Evolutionary conservation across 176 grass and related monocot species (phyloP).

Genomic region (Triticum monococcum): DNA sequence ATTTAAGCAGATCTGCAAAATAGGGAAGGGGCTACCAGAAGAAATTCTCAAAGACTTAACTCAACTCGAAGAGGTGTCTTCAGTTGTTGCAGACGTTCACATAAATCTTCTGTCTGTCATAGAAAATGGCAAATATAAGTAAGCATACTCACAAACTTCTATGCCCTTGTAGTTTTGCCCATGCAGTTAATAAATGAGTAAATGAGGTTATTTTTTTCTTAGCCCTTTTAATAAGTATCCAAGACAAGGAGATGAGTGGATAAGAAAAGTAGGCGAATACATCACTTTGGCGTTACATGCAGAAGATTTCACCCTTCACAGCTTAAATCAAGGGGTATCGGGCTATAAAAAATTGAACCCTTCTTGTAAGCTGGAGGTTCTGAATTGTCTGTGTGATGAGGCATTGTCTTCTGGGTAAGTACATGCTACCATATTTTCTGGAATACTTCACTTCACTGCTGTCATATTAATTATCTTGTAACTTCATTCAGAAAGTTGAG

Average conservation of each 20-base stretch:
- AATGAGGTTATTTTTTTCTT: slow-evolving; percentile 13
- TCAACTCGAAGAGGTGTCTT: slow-evolving; percentile 38
- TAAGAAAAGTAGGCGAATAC: slow-evolving; percentile 41
- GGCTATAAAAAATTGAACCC: slow-evolving; percentile 63
- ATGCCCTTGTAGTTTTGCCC: slow-evolving; percentile 5
- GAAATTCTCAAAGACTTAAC: slow-evolving; percentile 64
- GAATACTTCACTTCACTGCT: neutral
- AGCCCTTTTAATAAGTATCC: slow-evolving; percentile 44
- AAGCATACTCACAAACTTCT: slow-evolving; percentile 20
- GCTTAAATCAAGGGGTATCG: slow-evolving; percentile 27
- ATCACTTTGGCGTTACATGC: slow-evolving; percentile 29
- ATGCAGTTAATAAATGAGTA: slow-evolving; percentile 9
- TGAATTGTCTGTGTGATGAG: slow-evolving; percentile 83
- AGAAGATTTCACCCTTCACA: slow-evolving; percentile 39
- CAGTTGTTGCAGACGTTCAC: slow-evolving; percentile 59
- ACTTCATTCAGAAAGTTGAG: slow-evolving; percentile 36
- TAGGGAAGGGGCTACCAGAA: slow-evolving; percentile 65
- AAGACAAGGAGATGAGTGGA: slow-evolving; percentile 57
- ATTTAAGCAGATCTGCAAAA: slow-evolving; percentile 55
- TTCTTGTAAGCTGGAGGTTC: slow-evolving; percentile 56
- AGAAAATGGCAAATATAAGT: slow-evolving; percentile 52
- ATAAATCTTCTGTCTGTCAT: slow-evolving; percentile 69
- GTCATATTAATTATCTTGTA: slow-evolving; percentile 22
- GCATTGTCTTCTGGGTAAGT: slow-evolving; percentile 72
- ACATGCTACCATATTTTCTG: slow-evolving; percentile 1